Conservation (phyloP, 768 basidiomycete species). For the Phlegmacium glaucopus region DNA sequence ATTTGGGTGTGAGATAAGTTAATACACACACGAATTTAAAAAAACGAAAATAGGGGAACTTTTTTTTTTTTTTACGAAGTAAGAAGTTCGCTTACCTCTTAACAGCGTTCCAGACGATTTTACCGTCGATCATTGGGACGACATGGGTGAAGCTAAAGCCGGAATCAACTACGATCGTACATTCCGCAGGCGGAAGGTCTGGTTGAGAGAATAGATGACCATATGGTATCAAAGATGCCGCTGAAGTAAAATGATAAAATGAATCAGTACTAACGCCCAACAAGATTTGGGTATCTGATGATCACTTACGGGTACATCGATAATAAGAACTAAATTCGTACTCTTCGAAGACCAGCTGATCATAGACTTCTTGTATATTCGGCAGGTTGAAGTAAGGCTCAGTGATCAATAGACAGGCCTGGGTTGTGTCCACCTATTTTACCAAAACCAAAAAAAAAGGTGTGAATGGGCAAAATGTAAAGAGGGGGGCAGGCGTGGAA, state of each 20-base stretch:
- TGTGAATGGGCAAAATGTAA: neutral
- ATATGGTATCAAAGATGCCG: constrained; percentile 75
- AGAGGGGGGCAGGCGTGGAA: constrained; percentile 2
- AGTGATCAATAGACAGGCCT: constrained; percentile 78
- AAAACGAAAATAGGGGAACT: neutral
- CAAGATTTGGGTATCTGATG: constrained; percentile 5
- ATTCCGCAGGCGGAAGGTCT: constrained; percentile 61
- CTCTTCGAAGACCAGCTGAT: constrained; percentile 95
- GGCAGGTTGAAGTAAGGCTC: constrained; percentile 95
- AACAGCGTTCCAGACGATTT: constrained; percentile 76
- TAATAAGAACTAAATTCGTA: constrained; percentile 87
- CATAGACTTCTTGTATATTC: constrained; percentile 88
- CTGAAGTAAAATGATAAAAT: constrained; percentile 45
- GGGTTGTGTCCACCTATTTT: constrained; percentile 65
- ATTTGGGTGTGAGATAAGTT: constrained; percentile 3
- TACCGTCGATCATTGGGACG: constrained; percentile 74
- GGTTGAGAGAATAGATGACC: constrained; percentile 62
- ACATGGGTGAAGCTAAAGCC: constrained; percentile 96
- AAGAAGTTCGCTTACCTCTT: constrained; percentile 53
- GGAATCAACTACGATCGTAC: constrained; percentile 79
- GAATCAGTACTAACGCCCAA: neutral
- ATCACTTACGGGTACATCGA: constrained; percentile 72
- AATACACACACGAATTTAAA: neutral
- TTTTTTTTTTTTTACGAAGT: neutral
- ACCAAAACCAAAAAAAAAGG: neutral